These are phyloP conservation scores for Colletotrichum sidae DNA, from an alignment of 2,329 filamentous ascomycete species.

Conservation along the genomic window DNA sequence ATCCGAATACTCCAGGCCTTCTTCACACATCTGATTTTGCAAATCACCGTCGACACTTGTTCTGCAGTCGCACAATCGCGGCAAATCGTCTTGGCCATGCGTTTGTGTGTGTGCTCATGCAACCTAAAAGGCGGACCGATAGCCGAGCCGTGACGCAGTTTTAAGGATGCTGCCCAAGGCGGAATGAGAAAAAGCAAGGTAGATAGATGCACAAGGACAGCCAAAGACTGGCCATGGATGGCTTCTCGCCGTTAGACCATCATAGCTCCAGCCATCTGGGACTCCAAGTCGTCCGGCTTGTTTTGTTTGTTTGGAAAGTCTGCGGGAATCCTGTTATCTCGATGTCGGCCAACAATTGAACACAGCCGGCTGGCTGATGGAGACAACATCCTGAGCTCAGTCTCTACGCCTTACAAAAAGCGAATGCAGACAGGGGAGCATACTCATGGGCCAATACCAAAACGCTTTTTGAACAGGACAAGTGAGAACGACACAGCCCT, in stretches of 20 bases:
- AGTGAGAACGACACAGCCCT: slow-evolving; percentile 13
- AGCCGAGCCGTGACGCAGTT: slow-evolving; percentile 19
- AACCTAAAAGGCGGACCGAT: slow-evolving; percentile 31
- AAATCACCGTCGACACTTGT: background rate
- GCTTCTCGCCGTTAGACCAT: background rate
- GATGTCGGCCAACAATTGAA: no score
- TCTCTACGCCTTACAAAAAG: background rate
- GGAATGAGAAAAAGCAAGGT: slow-evolving; percentile 26
- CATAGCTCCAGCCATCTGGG: background rate
- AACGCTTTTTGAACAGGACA: background rate
- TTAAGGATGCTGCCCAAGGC: background rate
- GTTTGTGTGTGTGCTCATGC: slow-evolving; percentile 14
- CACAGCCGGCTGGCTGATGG: no score
- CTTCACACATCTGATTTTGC: no score
- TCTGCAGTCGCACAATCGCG: background rate
- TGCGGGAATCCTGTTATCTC: no score
- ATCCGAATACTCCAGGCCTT: no score
- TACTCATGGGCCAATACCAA: background rate
- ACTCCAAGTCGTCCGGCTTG: background rate
- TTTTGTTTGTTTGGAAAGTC: no score
- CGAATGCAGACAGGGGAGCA: background rate
- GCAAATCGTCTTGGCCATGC: background rate
- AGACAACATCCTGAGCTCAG: no score
- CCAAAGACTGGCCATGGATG: no score
- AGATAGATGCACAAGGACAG: background rate